A percentile compares a stretch with the other conserved stretches of the same genome.
Evolutionary conservation across 257 asterid species (phyloP).

Genomic region (Plantago elongata): DNA sequence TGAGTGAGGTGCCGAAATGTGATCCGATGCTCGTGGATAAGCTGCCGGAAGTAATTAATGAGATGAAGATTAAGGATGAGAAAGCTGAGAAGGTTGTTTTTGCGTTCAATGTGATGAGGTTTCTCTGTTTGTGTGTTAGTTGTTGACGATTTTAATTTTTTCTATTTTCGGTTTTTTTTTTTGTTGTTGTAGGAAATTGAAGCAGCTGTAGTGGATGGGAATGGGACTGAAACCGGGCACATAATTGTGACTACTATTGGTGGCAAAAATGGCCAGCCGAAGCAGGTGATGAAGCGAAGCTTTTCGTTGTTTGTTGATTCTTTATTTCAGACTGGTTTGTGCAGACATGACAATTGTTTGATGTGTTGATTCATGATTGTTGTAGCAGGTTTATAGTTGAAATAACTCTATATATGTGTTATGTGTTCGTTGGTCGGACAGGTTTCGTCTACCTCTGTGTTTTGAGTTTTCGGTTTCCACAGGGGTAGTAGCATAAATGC

Average conservation of each 20-base stretch:
- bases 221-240: conserved; percentile 93
- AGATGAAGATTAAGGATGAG: conserved; percentile 63
- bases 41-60: conserved; percentile 50
- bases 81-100: conserved; percentile 63
- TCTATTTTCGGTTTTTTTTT: neutral
- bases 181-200: conserved; percentile 66
- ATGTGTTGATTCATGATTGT: neutral
- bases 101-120: neutral
- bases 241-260: conserved; percentile 91
- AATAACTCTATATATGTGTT: neutral
- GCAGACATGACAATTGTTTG: too few relatives aligned
- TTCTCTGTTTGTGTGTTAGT: neutral
- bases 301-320: too few relatives aligned
- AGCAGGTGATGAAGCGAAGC: conserved; percentile 49
- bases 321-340: too few relatives aligned
- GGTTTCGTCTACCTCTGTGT: neutral
- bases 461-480: neutral
- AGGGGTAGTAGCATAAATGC: too few relatives aligned
- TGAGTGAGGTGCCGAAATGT: conserved; percentile 31
- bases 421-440: too few relatives aligned
- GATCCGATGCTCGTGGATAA: conserved; percentile 55
- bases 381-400: conserved; percentile 7
- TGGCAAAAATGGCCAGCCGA: conserved; percentile 88
- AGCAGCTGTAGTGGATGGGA: conserved; percentile 81
- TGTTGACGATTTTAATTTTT: neutral